Percentiles rank a stretch among this genome's conserved stretches.
Evolutionary conservation across 148 eudicot genomes (phyloP).

Genomic region (Silene uniflora): DNA sequence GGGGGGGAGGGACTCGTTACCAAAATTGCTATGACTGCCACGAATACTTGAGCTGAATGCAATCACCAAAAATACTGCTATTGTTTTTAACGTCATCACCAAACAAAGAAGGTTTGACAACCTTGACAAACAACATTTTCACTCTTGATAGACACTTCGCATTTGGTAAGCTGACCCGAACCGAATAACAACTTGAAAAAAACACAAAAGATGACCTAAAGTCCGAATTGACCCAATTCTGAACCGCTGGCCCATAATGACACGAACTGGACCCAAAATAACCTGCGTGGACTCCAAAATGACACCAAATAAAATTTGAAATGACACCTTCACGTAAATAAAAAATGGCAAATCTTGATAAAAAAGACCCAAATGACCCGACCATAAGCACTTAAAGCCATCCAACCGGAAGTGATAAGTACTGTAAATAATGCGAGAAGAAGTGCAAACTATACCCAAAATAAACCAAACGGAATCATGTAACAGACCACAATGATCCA

Average conservation of each 20-base stretch:
- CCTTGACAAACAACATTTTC: slow-evolving; percentile 4
- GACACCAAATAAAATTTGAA: not conserved
- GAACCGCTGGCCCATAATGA: no score
- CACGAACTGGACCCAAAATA: no score
- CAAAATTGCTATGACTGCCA: not conserved
- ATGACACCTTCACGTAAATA: not conserved
- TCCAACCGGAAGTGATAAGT: not conserved
- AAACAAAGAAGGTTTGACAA: not conserved
- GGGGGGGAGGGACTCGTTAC: not conserved
- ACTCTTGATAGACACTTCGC: not conserved
- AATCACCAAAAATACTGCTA: not conserved
- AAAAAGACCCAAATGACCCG: not conserved
- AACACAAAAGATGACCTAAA: not conserved
- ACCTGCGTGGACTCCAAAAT: not conserved
- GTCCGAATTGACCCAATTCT: not conserved
- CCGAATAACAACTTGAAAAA: not conserved
- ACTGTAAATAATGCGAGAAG: not conserved
- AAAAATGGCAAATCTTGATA: not conserved
- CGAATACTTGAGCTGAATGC: not conserved
- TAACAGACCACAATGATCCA: not conserved
- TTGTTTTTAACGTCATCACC: not conserved
- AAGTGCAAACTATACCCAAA: no score
- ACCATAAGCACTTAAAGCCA: not conserved
- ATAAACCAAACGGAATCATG: not conserved
- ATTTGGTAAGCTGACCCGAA: not conserved